Base-by-base conservation (phyloP, 768 basidiomycete genomes). In the Auricularia sp. region DNA sequence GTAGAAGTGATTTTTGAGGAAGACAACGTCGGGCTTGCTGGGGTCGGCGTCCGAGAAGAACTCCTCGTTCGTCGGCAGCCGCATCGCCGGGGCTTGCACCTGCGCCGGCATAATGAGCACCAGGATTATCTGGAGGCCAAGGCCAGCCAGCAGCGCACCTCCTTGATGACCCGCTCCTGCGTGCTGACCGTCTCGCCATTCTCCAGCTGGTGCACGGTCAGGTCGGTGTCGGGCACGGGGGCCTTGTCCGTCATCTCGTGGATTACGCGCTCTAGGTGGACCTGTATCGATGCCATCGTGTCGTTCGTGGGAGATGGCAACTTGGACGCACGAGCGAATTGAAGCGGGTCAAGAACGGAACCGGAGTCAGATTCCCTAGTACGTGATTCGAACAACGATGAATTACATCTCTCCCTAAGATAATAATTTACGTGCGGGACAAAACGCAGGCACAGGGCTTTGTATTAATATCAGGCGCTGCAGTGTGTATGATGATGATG, bases 1-100 rank as follows among this genome's bases (percentile, higher is more conserved):
- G 76, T 98, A 98, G 74, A 99, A 98, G 77, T 99, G 97, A 71
- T 98, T 98, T 80, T 98, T 99, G 67, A 99, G 82, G 76, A 93
- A 98, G 35, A 91, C 94, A 69, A 98, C 81, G 75, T 98, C 92
- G 10, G 96, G 96, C 75, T 96, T 98, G 35, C 87, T 83, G 54
- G 84, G 87, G 78, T 98, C 96, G 70, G 85, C 82, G 62, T 77
- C 77, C 65, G 90, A 87, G 78, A 88, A 98, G 83, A 98, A 99
- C 74, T 98, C 93, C 69, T 90, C 91, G 69, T 90, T 85, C 1
- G 95, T 94, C 1, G 97, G 97, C 65, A 88, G 84, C 69, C 79
- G 80, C 87, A 96, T 95, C 61, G 97, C 95, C 33, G 97, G 96
- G 33, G 97, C 95, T 87, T 98, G 97, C 7, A 98, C 94, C 94